Conservation (phyloP, 2,329 filamentous ascomycete genomes). For the Lecanicillium sp. region DNA sequence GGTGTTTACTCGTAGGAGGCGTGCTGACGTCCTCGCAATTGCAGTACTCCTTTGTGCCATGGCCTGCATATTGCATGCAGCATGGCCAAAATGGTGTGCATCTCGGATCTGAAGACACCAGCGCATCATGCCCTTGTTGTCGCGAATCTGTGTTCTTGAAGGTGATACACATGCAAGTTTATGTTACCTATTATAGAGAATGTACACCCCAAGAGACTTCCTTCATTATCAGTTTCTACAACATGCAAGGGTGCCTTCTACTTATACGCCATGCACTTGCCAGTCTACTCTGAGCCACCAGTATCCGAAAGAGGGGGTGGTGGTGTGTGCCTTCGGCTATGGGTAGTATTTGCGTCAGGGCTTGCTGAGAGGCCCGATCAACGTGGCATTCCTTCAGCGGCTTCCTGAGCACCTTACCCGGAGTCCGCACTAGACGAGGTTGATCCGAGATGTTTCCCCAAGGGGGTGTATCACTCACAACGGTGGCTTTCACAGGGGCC, state of each 20-base stretch:
- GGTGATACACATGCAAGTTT: no score
- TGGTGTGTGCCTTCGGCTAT: conserved; percentile 12
- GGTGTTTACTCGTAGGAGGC: background rate
- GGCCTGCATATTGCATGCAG: conserved; percentile 12
- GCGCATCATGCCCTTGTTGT: no score
- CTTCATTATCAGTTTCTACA: no score
- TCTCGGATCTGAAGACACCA: conserved; percentile 1
- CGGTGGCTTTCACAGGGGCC: no score
- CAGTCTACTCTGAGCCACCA: conserved; percentile 10
- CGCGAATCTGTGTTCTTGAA: no score
- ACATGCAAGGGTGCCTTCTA: no score
- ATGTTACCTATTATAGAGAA: no score
- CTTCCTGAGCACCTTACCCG: conserved; percentile 2
- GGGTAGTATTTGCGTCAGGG: background rate
- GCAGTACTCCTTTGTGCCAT: conserved; percentile 16
- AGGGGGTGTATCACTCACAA: no score
- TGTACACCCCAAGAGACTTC: no score
- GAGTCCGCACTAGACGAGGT: no score
- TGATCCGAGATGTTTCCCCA: no score
- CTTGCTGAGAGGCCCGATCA: conserved; percentile 18
- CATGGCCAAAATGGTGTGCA: conserved; percentile 8
- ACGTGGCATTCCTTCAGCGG: conserved; percentile 24
- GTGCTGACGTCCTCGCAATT: conserved; percentile 15
- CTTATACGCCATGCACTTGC: no score
- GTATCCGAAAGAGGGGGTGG: conserved; percentile 16